These are phyloP conservation scores for Penicillium sumatraense DNA, from an alignment of 2,329 filamentous ascomycete species.

Conservation along the genomic window DNA sequence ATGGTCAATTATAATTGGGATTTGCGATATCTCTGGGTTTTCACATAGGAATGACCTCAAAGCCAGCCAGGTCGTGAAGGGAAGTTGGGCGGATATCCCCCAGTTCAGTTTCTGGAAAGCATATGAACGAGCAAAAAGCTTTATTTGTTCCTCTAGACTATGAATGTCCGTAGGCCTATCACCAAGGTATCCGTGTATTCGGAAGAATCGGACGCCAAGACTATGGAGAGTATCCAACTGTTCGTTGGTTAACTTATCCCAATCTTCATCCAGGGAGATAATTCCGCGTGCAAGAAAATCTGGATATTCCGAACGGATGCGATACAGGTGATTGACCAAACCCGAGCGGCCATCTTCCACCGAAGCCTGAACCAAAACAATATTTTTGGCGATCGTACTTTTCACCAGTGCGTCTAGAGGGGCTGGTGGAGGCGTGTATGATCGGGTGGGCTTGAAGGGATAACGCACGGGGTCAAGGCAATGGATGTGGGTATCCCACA, in stretches of 20 bases:
- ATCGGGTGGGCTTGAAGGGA: constrained; percentile 19
- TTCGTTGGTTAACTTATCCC: constrained; percentile 1
- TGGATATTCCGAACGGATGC: constrained; percentile 15
- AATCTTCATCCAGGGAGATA: constrained; percentile 16
- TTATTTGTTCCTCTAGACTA: constrained; percentile 4
- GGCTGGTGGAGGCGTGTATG: constrained; percentile 18
- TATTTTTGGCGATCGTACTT: background rate
- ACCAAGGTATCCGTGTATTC: constrained; percentile 14
- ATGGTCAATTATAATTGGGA: background rate
- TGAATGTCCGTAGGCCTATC: background rate
- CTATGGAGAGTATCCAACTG: constrained; percentile 7
- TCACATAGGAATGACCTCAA: constrained; percentile 9
- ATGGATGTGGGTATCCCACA: constrained; percentile 23
- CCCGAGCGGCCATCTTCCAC: constrained; percentile 12
- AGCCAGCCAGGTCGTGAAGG: constrained; percentile 10
- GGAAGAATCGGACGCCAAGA: constrained; percentile 11
- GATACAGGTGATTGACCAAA: constrained; percentile 11
- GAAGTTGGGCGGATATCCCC: constrained; percentile 18
- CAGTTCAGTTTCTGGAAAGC: constrained; percentile 8
- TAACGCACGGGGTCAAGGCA: constrained; percentile 15
- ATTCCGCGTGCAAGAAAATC: constrained; percentile 14
- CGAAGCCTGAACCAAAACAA: constrained; percentile 20
- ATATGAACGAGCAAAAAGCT: constrained; percentile 13
- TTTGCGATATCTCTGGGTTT: background rate
- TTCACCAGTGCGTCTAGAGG: constrained; percentile 7